phyloP scores from a whole-genome alignment of 2,329 filamentous ascomycete genomes.

The Nemania diffusa region DNA sequence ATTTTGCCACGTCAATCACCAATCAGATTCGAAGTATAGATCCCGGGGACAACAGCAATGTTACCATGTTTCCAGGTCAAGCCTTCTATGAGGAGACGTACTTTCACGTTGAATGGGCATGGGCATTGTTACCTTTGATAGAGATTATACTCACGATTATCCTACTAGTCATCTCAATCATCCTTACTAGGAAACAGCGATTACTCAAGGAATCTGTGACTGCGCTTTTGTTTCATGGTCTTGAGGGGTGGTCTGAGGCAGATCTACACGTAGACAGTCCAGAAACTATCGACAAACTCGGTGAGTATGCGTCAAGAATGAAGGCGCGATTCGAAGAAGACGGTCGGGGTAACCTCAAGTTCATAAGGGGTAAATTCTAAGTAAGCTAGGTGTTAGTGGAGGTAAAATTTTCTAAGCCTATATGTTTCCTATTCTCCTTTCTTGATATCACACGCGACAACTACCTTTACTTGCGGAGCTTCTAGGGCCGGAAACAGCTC shows the following conservation, averaged over 20 bases:
- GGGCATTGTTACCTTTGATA: not conserved
- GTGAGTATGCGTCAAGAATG: not conserved
- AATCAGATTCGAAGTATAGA: slow-evolving; percentile 2
- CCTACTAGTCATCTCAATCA: not conserved
- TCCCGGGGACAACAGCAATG: not conserved
- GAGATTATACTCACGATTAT: not conserved
- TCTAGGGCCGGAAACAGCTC: too few species aligned
- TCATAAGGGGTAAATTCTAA: not conserved
- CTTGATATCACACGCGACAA: too few species aligned
- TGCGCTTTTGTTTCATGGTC: not conserved
- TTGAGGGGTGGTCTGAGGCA: not conserved
- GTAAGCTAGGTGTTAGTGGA: not conserved
- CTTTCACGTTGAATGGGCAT: not conserved
- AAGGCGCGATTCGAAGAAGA: not conserved
- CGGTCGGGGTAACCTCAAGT: not conserved
- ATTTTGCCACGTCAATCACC: not conserved
- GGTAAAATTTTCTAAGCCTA: too few species aligned
- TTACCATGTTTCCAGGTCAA: not conserved
- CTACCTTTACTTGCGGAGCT: too few species aligned
- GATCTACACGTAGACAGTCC: not conserved
- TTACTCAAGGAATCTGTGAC: not conserved
- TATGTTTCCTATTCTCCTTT: too few species aligned
- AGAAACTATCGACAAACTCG: not conserved
- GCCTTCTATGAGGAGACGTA: not conserved
- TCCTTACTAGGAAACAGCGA: not conserved